A percentile compares a stretch with the other conserved stretches of the same genome.
Conservation (phyloP, 2,329 filamentous ascomycete genomes). For the Colletotrichum theobromicola region DNA sequence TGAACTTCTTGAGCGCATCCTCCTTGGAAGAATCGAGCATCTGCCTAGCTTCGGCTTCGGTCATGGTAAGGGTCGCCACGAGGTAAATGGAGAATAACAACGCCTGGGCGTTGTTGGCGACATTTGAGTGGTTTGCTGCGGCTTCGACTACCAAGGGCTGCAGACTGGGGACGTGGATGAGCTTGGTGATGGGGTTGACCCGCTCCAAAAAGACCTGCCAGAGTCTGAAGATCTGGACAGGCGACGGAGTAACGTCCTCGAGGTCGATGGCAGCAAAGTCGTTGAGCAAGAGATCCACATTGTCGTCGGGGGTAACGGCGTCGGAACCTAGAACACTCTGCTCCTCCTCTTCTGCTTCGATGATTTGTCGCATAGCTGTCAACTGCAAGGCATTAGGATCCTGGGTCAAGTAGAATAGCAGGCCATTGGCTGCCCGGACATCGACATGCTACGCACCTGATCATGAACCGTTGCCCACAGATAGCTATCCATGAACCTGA, state of each 20-base stretch:
- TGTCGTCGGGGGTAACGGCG: slow-evolving; percentile 55
- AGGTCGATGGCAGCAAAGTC: slow-evolving; percentile 42
- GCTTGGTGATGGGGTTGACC: slow-evolving; percentile 76
- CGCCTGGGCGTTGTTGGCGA: slow-evolving; percentile 47
- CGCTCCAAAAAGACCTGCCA: slow-evolving; percentile 80
- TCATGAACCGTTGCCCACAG: slow-evolving; percentile 60
- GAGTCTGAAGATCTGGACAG: slow-evolving; percentile 70
- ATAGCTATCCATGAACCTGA: slow-evolving; percentile 63
- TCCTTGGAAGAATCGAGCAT: slow-evolving; percentile 55
- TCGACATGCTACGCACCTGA: slow-evolving; percentile 47
- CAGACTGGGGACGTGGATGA: slow-evolving; percentile 73
- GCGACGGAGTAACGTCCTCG: slow-evolving; percentile 66
- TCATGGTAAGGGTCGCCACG: slow-evolving; percentile 22
- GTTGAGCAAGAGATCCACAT: slow-evolving; percentile 55
- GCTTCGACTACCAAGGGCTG: slow-evolving; percentile 71
- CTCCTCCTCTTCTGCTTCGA: slow-evolving; percentile 57
- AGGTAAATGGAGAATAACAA: slow-evolving; percentile 25
- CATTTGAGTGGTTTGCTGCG: slow-evolving; percentile 56
- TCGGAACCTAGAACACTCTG: slow-evolving; percentile 54
- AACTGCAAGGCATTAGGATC: slow-evolving; percentile 41
- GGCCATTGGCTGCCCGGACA: background rate
- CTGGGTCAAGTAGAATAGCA: background rate
- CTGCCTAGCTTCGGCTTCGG: slow-evolving; percentile 58
- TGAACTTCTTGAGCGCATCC: slow-evolving; percentile 56
- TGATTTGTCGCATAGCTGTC: slow-evolving; percentile 63